Base-by-base conservation (phyloP, 2,329 filamentous ascomycete genomes). In the Colletotrichum nymphaeae region DNA sequence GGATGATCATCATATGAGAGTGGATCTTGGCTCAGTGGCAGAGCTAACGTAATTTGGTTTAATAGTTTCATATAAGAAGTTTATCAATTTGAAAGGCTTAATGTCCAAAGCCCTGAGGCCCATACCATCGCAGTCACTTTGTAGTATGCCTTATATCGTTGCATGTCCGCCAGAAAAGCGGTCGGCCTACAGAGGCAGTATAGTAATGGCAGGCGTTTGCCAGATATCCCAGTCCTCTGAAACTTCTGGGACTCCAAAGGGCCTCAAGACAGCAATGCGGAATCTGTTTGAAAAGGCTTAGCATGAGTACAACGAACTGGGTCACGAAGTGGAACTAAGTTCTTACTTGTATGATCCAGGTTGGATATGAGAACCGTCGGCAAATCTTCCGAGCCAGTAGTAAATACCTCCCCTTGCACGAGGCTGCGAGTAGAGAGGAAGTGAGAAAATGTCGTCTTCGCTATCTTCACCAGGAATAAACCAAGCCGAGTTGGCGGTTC, bases 161-260 rank as follows among this genome's bases (percentile, higher is more conserved):
- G n/a, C n/a, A n/a, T n/a, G n/a, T n/a, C n/a, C n/a, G n/a, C n/a
- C n/a, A 24, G 24, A 24, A 2, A 8, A 12, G 5, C 4, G 14
- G 14, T 4, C 3, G 11, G 4, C 35, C 35, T 37, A 37, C 14
- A 37, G 35, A 14, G 35, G 35, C 12, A 37, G 35, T 12, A 37
- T 19, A 58, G 56, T 62, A 4, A 72, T 59, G 3, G 14, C 12
- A 5, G 76, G 78, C 35, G 80, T 67, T 49, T 76, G 67, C 76
- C 77, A 80, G 24, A 79, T 62, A 56, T 77, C 73, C 79, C 79
- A 79, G 49, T 79, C 75, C 2, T 62, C 63, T 1, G 73, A 35
- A 19, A 66, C 65, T 11, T 58, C 55, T 0, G 63, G 73, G 14
- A 76, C 55, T 6, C 78, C 78, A 67, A 80, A 80, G 1, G 78